Evolutionary conservation across 345 rosid species (phyloP), one percentile per base, ranked within the genome.

Genomic region (Linum tenue): DNA sequence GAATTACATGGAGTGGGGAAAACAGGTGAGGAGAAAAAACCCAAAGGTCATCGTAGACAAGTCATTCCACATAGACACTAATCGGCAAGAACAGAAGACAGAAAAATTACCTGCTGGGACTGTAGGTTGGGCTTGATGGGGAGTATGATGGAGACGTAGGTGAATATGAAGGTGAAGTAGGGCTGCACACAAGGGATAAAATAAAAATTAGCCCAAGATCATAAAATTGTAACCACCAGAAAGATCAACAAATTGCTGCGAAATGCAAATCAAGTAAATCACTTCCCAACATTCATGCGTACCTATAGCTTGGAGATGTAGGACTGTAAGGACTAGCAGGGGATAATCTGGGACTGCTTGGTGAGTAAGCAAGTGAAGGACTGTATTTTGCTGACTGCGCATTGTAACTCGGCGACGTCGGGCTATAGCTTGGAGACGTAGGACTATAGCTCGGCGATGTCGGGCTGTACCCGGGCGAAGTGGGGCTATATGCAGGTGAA

Each of bases 101-200:
- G 14, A 22, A 37, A 15, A 56, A 55, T 73, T 76, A 94, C 96
- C 96, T 90, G 96, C 90, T 85, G 38, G 99, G 99, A 75, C 92
- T 88, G 79, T 85, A 88, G 43, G 96, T 72, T 41, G 99, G 96
- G 73, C 89, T 88, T 36, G 99, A 85, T 69, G 96, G 92, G 2
- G 97, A 94, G 72, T 90, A 90, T 4, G 96, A 80, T 37, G 96
- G 97, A 69, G 99, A 90, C 11, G 98, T 86, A 2, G 97, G 98
- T 6, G 98, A 22, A 92, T 88, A 86, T 1, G 97, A 88, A 7
- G 96, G 90, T 0, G 96, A 90, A 9, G 99, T 85, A 0, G 97
- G 99, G 73, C 97, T 94, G 86, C 75, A 71, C 62, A 17, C 64
- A 58, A 43, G 63, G 61, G 50, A 63, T 22, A 22, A 22, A 40